Evolutionary conservation across 495 filamentous ascomycete species (phyloP).

Genomic region (Penicillium robsamsonii): DNA sequence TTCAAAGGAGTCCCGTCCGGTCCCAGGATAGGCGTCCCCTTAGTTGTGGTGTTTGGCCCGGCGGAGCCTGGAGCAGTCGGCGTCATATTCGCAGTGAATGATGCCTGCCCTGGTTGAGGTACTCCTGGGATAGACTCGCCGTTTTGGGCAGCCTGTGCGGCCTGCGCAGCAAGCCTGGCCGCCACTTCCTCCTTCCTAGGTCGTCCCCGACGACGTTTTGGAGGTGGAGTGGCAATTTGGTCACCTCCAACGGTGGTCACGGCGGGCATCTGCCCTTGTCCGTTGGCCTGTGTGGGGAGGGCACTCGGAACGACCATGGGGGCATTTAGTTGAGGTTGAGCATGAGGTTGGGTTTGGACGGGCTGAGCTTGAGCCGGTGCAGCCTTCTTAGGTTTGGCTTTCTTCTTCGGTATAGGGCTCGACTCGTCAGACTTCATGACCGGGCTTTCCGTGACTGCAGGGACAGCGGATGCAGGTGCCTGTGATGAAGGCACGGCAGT

Average conservation of each 20-base stretch:
- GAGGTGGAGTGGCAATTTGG: conserved; percentile 12
- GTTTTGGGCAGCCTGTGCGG: conserved; percentile 19
- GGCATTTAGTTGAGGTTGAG: conserved; percentile 1
- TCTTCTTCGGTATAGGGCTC: conserved; percentile 28
- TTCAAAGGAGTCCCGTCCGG: conserved; percentile 39
- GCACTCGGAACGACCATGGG: not conserved
- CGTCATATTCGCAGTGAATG: conserved; percentile 27
- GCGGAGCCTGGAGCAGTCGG: conserved; percentile 15
- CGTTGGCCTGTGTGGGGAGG: conserved; percentile 17
- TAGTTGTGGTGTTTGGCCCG: conserved; percentile 1
- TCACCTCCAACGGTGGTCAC: conserved; percentile 6
- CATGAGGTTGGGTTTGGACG: conserved; percentile 7
- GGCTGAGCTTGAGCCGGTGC: conserved; percentile 12
- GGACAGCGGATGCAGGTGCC: conserved; percentile 4
- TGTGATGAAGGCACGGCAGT: conserved; percentile 7
- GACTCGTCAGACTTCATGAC: conserved; percentile 13
- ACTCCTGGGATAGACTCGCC: conserved; percentile 16
- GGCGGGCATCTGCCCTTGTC: conserved; percentile 12
- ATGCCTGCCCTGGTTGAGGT: conserved; percentile 22
- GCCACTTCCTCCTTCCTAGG: conserved; percentile 31
- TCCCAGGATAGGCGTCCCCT: conserved; percentile 22
- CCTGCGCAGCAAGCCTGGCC: conserved; percentile 24
- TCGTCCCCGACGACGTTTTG: conserved; percentile 29
- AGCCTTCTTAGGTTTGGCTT: conserved; percentile 20
- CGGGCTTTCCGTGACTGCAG: conserved; percentile 5